A percentile compares a stretch with the other conserved stretches of the same genome.
Conservation (phyloP, 1,284 basidiomycete species). For the Sanghuangporus baumii region DNA sequence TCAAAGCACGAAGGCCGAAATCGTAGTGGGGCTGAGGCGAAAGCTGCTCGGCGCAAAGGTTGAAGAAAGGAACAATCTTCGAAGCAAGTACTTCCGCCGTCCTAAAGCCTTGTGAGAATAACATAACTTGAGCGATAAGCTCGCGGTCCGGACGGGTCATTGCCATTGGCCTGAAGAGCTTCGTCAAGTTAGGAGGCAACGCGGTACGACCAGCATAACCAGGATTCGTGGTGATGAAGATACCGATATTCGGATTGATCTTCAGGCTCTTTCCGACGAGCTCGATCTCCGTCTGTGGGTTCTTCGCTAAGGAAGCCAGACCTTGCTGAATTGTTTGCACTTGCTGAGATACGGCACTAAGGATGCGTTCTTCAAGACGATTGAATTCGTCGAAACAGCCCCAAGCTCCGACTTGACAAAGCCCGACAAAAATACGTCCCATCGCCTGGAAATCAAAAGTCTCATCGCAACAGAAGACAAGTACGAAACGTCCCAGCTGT, state of each 20-base stretch:
- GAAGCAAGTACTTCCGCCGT: slow-evolving; percentile 94
- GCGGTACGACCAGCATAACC: slow-evolving; percentile 98
- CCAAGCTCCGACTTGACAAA: slow-evolving; percentile 99
- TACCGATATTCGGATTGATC: slow-evolving; percentile 92
- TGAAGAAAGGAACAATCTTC: slow-evolving; percentile 99
- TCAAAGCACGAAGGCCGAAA: slow-evolving; percentile 96
- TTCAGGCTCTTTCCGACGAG: slow-evolving; percentile 93
- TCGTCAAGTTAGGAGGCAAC: slow-evolving; percentile 93
- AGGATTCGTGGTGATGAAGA: slow-evolving; percentile 97
- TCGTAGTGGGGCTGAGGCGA: slow-evolving; percentile 99
- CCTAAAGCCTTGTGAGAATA: slow-evolving; percentile 99
- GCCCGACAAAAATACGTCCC: slow-evolving; percentile 97
- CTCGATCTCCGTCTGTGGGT: slow-evolving; percentile 88
- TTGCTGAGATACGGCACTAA: slow-evolving; percentile 98
- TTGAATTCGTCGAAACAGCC: slow-evolving; percentile 99
- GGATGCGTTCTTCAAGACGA: slow-evolving; percentile 94
- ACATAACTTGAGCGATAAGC: slow-evolving; percentile 98
- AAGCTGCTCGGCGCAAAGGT: slow-evolving; percentile 94
- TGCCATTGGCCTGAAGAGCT: slow-evolving; percentile 94
- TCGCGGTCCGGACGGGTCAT: slow-evolving; percentile 99
- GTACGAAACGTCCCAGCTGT: slow-evolving; percentile 93
- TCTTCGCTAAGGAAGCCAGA: slow-evolving; percentile 72
- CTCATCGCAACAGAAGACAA: slow-evolving; percentile 99
- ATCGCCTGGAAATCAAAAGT: slow-evolving; percentile 99
- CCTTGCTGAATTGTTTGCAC: slow-evolving; percentile 99